Base-by-base conservation (phyloP, 495 filamentous ascomycete species). In the Tuber aestivum region DNA sequence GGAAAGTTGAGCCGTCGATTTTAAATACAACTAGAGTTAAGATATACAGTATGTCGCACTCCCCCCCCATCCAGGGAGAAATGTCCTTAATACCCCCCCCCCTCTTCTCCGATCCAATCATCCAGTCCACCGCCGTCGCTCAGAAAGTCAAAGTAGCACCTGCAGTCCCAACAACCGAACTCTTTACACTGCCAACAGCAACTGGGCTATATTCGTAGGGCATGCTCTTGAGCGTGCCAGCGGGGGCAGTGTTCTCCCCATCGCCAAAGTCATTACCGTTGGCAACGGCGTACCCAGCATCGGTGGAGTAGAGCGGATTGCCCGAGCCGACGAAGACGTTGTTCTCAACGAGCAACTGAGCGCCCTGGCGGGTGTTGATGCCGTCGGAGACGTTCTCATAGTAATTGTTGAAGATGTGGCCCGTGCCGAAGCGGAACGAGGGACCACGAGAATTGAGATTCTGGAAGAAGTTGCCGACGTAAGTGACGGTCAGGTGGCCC, bases 311-410 rank as follows among this genome's bases (percentile, higher is more conserved):
- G 40, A 91, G 84, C 9, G 87, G 84, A 76, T 86, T 85, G 1
- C 84, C 84, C 69, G 79, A 78, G n/a, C 82, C 80, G 32, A 82
- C 83, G 82, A 91, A 92, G 37, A 84, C 85, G 79, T 87, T 90
- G 74, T 86, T 87, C 84, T 92, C 85, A 44, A 90, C 89, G 18
- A 91, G 83, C 7, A 90, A 81, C 84, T 91, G 88, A n/a, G 90
- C 90, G 42, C 88, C 89, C 74, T 89, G 84, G 65, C 90, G 87
- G 23, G 89, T 88, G 84, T 92, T 90, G 85, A 92, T 88, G 45
- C 87, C 89, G 65, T 88, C 87, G 74, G 77, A 82, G 72, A 88
- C 85, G 74, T 85, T 82, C 61, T 84, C 79, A 82, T 74, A 77
- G 72, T 74, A 77, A 65, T 74, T 77, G 72, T 75, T 77, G 72